phyloP scores from a whole-genome alignment of 2,329 filamentous ascomycete species.

The Colletotrichum graminicola region DNA sequence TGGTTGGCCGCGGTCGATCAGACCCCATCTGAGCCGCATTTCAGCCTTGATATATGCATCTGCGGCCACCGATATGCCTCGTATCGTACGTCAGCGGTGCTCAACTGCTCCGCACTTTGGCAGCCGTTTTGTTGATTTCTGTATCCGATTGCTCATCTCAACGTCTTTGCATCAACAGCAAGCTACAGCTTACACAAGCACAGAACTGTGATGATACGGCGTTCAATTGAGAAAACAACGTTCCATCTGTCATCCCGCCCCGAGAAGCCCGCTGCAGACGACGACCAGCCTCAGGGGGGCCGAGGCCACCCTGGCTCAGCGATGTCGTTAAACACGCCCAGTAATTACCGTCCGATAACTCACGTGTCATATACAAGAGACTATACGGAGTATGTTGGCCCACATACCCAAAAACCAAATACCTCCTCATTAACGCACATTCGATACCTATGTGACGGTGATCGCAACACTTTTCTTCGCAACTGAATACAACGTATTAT shows the following conservation, averaged over 20 bases:
- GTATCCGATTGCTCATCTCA: neutral
- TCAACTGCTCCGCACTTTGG: neutral
- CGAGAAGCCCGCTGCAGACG: no score
- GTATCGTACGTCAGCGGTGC: neutral
- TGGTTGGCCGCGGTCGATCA: neutral
- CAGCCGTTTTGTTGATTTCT: neutral
- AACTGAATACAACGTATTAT: neutral
- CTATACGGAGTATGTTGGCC: no score
- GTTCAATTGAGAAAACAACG: no score
- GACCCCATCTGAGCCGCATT: no score
- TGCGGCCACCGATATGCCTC: neutral
- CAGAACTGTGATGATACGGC: neutral
- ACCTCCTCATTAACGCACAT: no score
- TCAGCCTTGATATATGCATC: neutral
- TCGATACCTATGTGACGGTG: neutral
- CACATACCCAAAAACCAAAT: no score
- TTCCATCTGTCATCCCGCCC: no score
- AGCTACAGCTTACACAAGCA: neutral
- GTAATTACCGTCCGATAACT: no score
- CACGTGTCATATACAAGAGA: no score
- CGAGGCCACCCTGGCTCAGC: no score
- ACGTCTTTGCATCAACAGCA: neutral
- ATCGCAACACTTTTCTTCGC: neutral
- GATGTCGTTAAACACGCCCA: no score
- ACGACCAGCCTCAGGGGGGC: no score